Percentiles rank a stretch among this genome's conserved stretches.
phyloP scores from a whole-genome alignment of 2,329 filamentous ascomycete genomes.

The Hypoxylon sp. region DNA sequence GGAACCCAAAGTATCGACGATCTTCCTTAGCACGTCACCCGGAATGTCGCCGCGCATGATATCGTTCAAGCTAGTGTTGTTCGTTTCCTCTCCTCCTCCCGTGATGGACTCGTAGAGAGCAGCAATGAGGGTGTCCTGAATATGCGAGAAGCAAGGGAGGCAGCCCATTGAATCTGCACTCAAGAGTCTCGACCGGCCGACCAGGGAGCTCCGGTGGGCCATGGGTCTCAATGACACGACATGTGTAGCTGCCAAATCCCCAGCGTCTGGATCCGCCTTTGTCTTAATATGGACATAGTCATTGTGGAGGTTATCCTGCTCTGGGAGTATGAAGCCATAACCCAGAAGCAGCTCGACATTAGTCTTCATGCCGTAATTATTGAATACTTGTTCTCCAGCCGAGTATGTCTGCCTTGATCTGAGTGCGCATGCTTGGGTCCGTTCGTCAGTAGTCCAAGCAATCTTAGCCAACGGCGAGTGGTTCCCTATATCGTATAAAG shows the following conservation, averaged over 20 bases:
- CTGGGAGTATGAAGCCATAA: constrained; percentile 73
- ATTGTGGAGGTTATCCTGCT: constrained; percentile 66
- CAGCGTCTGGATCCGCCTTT: constrained; percentile 53
- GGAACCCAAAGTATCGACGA: constrained; percentile 56
- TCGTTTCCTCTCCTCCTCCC: constrained; percentile 30
- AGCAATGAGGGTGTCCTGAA: constrained; percentile 69
- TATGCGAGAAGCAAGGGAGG: constrained; percentile 63
- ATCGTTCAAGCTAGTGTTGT: constrained; percentile 53
- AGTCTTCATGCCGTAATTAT: constrained; percentile 80
- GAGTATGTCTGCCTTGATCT: constrained; percentile 60
- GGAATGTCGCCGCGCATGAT: constrained; percentile 63
- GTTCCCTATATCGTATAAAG: constrained; percentile 80
- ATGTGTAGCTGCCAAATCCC: constrained; percentile 51
- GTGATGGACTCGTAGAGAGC: constrained; percentile 62
- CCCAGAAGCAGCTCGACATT: constrained; percentile 78
- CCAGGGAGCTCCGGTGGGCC: constrained; percentile 63
- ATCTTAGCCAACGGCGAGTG: constrained; percentile 72
- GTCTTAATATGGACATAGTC: constrained; percentile 72
- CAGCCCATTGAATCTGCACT: constrained; percentile 54
- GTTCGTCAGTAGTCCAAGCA: constrained; percentile 69
- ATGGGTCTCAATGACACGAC: constrained; percentile 69
- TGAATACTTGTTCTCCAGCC: constrained; percentile 67
- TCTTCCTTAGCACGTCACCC: constrained; percentile 57
- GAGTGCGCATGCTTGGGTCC: constrained; percentile 60
- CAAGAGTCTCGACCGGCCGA: constrained; percentile 61